These are phyloP conservation scores for Articulospora tetracladia DNA, from an alignment of 495 filamentous ascomycete genomes.

Conservation along the genomic window DNA sequence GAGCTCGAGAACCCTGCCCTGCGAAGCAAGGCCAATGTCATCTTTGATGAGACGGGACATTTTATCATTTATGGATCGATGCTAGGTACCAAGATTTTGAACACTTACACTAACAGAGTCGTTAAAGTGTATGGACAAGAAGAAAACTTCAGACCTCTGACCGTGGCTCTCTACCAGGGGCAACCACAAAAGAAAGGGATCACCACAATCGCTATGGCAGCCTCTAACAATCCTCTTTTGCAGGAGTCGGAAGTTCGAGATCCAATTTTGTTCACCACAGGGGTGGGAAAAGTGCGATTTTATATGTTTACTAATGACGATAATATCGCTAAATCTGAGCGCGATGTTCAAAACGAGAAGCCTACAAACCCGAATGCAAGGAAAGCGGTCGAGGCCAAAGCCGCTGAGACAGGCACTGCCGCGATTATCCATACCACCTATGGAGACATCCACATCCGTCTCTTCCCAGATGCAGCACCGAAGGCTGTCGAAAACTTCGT, in stretches of 20 bases:
- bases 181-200: constrained; percentile 87
- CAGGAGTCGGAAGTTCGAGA: constrained; percentile 90
- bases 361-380: constrained; percentile 52
- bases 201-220: constrained; percentile 96
- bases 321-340: constrained; percentile 75
- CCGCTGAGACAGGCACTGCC: constrained; percentile 65
- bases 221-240: constrained; percentile 86
- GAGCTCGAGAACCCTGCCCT: constrained; percentile 67
- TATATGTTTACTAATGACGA: constrained; percentile 97
- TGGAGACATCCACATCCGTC: constrained; percentile 90
- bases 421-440: constrained; percentile 90
- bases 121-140: constrained; percentile 86
- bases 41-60: constrained; percentile 94
- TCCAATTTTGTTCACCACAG: constrained; percentile 81
- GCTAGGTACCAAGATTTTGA: constrained; percentile 87
- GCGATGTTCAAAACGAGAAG: constrained; percentile 95
- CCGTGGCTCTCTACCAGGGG: constrained; percentile 90
- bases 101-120: constrained; percentile 87
- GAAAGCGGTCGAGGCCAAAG: constrained; percentile 52
- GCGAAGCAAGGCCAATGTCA: constrained; percentile 74
- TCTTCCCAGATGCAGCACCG: constrained; percentile 90
- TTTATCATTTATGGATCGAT: constrained; percentile 95
- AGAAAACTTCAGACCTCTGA: constrained; percentile 78
- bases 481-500: constrained; percentile 99
- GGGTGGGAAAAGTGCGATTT: constrained; percentile 85